phyloP scores from a whole-genome alignment of 306 rosid genomes.

The Cucumis hystrix region DNA sequence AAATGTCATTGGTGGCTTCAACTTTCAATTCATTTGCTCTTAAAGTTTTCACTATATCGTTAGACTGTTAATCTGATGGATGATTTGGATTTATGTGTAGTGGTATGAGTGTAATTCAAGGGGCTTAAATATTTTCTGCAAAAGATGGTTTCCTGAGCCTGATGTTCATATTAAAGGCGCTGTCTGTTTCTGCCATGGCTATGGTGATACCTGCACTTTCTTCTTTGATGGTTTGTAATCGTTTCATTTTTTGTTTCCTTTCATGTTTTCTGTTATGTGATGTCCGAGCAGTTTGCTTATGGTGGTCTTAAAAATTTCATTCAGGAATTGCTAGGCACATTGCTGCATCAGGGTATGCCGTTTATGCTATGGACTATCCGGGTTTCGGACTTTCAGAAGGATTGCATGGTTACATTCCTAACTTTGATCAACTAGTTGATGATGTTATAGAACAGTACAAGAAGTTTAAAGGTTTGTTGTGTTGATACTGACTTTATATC shows the following conservation, averaged over 20 bases:
- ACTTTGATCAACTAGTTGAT: slow-evolving; percentile 53
- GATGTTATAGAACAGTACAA: slow-evolving; percentile 59
- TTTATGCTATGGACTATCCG: slow-evolving; percentile 75
- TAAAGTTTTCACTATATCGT: neutral
- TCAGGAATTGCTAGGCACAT: slow-evolving; percentile 69
- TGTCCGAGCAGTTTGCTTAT: neutral
- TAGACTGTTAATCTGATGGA: neutral
- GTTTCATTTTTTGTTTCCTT: neutral
- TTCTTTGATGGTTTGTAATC: slow-evolving; percentile 74
- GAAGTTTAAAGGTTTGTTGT: slow-evolving; percentile 39
- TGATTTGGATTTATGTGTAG: slow-evolving; percentile 15
- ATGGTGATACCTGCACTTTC: slow-evolving; percentile 93
- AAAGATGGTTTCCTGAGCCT: slow-evolving; percentile 64
- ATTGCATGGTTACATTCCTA: slow-evolving; percentile 66
- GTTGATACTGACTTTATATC: neutral
- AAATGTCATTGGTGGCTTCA: neutral
- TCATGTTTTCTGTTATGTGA: neutral
- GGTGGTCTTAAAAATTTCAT: slow-evolving; percentile 12
- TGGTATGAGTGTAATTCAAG: slow-evolving; percentile 74
- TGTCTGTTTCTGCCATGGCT: slow-evolving; percentile 86
- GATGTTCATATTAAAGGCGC: slow-evolving; percentile 48
- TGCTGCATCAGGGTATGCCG: slow-evolving; percentile 66
- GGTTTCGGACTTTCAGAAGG: slow-evolving; percentile 93
- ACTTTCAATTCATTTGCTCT: neutral
- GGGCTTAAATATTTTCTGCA: slow-evolving; percentile 76